Evolutionary conservation across 139 green algal genomes (phyloP), one percentile per base, ranked within the genome.

Genomic region (Spirogloea muscicola): DNA sequence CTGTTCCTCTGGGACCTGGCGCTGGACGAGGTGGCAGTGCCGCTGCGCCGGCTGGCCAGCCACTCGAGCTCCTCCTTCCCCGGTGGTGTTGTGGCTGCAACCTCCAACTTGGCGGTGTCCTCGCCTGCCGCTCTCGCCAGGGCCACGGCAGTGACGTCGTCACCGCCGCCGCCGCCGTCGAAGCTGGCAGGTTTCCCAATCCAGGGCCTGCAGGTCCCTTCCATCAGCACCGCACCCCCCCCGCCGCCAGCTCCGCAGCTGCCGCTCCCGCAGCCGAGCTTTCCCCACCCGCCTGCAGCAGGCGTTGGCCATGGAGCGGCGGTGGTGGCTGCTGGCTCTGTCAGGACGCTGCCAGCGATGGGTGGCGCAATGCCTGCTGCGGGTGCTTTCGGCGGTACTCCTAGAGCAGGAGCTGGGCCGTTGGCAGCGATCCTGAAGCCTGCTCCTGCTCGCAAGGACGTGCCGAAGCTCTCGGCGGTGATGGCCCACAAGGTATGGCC

Each of bases 1-100:
- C 63, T 95, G 68, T 84, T 87, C 55, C 77, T 96, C 42, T 96
- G 91, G 91, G 91, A 96, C 60, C 40, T 96, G 25, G 80, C 74
- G 3, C 60, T 90, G 13, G 67, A 83, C 25, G 83, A 86, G 21
- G 83, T 88, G 38, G 58, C 77, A 38, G 31, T 69, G 2, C 73
- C 76, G 7, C 18, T 40, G 31, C n/a, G 40, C 36, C 58, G 18
- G 21, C 36, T 71, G 18, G 16, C 36, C 6, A 13, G 42, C 18
- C 9, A 40, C 63, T 27, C 40, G 6, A 25, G 52, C 33, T 68
- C 34, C 46, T 39, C 51, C 7, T 33, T 9, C 33, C 13, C 5
- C 13, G 7, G 7, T 72, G 34, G 29, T 34, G 59, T 5, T 13
- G 5, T 33, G 7, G 59, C 10, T 7, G 59, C 10, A 44, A 40